Percentiles rank a stretch among this genome's conserved stretches.
phyloP scores from a whole-genome alignment of 1,284 basidiomycete genomes.

The Leccinum holopus region DNA sequence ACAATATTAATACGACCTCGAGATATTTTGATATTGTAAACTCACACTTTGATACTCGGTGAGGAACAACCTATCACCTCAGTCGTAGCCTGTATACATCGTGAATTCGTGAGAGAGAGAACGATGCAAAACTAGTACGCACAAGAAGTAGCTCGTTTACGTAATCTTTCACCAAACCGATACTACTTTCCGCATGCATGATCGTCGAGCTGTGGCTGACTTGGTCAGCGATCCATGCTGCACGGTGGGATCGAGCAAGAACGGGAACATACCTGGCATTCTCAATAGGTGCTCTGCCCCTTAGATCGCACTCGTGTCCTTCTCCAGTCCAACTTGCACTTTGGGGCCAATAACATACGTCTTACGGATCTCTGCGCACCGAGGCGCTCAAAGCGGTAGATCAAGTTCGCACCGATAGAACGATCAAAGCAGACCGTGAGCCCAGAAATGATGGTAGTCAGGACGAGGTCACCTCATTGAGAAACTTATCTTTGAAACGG shows the following conservation, averaged over 20 bases:
- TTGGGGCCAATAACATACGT: conserved; percentile 71
- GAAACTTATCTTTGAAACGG: background rate
- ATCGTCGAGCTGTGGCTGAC: conserved; percentile 78
- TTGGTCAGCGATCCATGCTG: conserved; percentile 29
- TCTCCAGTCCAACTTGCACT: conserved; percentile 68
- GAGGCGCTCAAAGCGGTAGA: conserved; percentile 94
- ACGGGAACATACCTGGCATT: conserved; percentile 73
- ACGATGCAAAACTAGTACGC: conserved; percentile 36
- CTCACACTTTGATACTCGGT: conserved; percentile 72
- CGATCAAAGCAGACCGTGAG: conserved; percentile 95
- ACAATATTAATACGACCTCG: conserved; percentile 54
- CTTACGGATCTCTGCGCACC: conserved; percentile 84
- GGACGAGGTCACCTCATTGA: conserved; percentile 39
- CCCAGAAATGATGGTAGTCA: conserved; percentile 85
- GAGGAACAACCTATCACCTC: conserved; percentile 64
- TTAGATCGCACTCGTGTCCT: conserved; percentile 89
- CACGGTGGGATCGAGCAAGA: background rate
- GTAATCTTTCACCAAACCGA: conserved; percentile 68
- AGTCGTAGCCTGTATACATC: conserved; percentile 59
- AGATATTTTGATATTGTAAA: conserved; percentile 57
- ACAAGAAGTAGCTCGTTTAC: conserved; percentile 86
- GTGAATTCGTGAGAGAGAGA: background rate
- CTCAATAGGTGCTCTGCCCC: conserved; percentile 93
- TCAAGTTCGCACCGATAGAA: conserved; percentile 84
- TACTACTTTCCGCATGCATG: conserved; percentile 86